Conservation (phyloP, 345 rosid genomes). For the Anastatica hierochuntica region DNA sequence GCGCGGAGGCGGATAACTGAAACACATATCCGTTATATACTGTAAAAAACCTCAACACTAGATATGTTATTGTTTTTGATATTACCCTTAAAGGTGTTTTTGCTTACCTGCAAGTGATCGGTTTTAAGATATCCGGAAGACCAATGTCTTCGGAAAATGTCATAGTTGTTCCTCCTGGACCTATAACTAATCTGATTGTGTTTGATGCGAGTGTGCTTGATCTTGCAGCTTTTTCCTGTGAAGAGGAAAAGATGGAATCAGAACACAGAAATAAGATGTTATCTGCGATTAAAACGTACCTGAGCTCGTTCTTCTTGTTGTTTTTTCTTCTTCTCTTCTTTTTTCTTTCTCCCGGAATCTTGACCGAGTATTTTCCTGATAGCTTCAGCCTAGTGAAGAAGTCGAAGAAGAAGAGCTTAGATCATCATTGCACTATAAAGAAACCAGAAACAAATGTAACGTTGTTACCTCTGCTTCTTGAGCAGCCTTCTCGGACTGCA, state of each 20-base stretch:
- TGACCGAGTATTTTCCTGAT: slow-evolving; percentile 71
- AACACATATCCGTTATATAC: not conserved
- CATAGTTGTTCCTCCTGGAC: slow-evolving; percentile 51
- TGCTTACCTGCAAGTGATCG: slow-evolving; percentile 44
- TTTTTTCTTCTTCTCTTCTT: slow-evolving; percentile 52
- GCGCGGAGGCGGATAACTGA: slow-evolving; percentile 66
- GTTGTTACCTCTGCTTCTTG: slow-evolving; percentile 58
- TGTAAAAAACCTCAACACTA: not conserved
- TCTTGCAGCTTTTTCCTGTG: slow-evolving; percentile 42
- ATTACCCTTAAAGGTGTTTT: no score
- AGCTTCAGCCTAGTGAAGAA: slow-evolving; percentile 58
- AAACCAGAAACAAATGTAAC: not conserved
- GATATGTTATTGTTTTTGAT: no score
- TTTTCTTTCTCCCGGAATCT: slow-evolving; percentile 65
- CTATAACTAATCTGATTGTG: slow-evolving; percentile 48
- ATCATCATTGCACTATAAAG: not conserved
- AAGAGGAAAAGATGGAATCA: not conserved
- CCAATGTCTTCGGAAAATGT: slow-evolving; percentile 65
- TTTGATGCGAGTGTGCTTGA: slow-evolving; percentile 39
- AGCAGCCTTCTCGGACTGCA: slow-evolving; percentile 75
- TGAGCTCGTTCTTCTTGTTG: slow-evolving; percentile 54
- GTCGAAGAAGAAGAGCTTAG: not conserved
- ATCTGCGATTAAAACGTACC: slow-evolving; percentile 24
- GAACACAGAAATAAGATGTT: not conserved
- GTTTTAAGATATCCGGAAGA: slow-evolving; percentile 50